A percentile compares a stretch with the other conserved stretches of the same genome.
phyloP scores from a whole-genome alignment of 1,284 basidiomycete species.

The Cryptococcus sp. region DNA sequence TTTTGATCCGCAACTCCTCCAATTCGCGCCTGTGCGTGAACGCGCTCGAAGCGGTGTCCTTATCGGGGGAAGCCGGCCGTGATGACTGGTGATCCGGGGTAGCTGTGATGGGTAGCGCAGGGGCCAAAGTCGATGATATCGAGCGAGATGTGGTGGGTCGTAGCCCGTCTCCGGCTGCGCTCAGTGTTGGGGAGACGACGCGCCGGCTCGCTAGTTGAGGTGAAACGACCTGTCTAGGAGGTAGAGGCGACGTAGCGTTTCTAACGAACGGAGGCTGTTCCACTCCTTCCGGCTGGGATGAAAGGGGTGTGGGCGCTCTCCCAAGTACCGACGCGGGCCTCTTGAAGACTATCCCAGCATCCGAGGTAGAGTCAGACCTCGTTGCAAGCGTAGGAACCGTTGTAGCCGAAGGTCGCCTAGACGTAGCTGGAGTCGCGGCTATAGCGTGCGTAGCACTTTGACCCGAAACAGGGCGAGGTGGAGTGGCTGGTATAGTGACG shows the following conservation, averaged over 20 bases:
- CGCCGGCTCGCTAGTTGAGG: constrained; percentile 4
- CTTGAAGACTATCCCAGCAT: constrained; percentile 11
- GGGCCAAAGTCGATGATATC: constrained; percentile 18
- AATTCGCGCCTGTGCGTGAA: constrained; percentile 53
- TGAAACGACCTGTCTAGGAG: constrained; percentile 4
- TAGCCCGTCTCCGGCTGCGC: constrained; percentile 1
- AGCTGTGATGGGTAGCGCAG: constrained; percentile 5
- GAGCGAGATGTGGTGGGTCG: constrained; percentile 11
- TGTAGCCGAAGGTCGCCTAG: constrained; percentile 5
- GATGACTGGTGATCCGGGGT: constrained; percentile 1
- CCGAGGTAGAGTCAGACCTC: constrained; percentile 8
- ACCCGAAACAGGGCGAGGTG: constrained; percentile 15
- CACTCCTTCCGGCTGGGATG: constrained; percentile 6
- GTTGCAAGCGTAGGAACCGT: constrained; percentile 2
- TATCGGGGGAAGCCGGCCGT: constrained; percentile 20
- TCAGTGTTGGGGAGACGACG: constrained; percentile 13
- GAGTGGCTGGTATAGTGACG: constrained; percentile 10
- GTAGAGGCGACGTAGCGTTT: constrained; percentile 6
- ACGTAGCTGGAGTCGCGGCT: constrained; percentile 11
- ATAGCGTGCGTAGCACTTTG: constrained; percentile 6
- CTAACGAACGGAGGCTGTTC: background rate
- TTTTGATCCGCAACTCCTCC: constrained; percentile 79
- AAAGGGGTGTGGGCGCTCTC: constrained; percentile 12
- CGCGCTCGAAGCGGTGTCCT: constrained; percentile 15
- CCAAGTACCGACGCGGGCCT: constrained; percentile 30